phyloP scores from a whole-genome alignment of 768 basidiomycete genomes.

The Cubamyces lactineus region DNA sequence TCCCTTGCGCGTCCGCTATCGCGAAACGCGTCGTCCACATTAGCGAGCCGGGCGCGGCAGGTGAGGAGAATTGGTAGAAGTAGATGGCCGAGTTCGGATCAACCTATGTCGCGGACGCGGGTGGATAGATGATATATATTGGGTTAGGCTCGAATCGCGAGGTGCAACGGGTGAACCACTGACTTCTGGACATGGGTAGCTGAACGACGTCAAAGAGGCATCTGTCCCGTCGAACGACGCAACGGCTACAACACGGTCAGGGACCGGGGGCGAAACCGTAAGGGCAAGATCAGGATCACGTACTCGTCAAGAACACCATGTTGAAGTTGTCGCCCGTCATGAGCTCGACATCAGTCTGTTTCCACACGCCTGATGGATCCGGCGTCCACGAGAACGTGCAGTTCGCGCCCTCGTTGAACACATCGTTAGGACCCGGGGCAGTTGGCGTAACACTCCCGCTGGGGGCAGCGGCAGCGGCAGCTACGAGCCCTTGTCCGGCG shows the following conservation, averaged over 20 bases:
- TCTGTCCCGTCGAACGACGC: constrained; percentile 68
- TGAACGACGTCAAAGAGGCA: constrained; percentile 45
- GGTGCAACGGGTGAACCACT: constrained; percentile 21
- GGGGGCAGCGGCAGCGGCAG: constrained; percentile 1
- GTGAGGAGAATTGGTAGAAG: constrained; percentile 79
- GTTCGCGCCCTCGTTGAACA: constrained; percentile 56
- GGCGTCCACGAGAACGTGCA: constrained; percentile 64
- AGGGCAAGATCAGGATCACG: neutral
- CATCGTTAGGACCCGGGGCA: constrained; percentile 58
- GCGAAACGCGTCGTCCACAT: constrained; percentile 35
- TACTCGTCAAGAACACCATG: constrained; percentile 57
- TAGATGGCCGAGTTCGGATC: constrained; percentile 71
- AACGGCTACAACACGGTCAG: constrained; percentile 52
- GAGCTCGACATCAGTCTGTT: constrained; percentile 71
- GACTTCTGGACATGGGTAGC: constrained; percentile 70
- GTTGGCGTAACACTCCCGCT: constrained; percentile 43
- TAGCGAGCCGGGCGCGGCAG: constrained; percentile 21
- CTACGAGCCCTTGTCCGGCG: constrained; percentile 9
- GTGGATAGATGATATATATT: too few species aligned
- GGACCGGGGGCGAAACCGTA: constrained; percentile 2
- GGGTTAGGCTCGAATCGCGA: too few species aligned
- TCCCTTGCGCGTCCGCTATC: constrained; percentile 56
- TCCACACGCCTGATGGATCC: constrained; percentile 67
- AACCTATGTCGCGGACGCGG: constrained; percentile 46
- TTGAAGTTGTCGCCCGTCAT: constrained; percentile 77